These are phyloP conservation scores for Colletotrichum caudatum DNA, from an alignment of 2,329 filamentous ascomycete genomes.

Conservation along the genomic window DNA sequence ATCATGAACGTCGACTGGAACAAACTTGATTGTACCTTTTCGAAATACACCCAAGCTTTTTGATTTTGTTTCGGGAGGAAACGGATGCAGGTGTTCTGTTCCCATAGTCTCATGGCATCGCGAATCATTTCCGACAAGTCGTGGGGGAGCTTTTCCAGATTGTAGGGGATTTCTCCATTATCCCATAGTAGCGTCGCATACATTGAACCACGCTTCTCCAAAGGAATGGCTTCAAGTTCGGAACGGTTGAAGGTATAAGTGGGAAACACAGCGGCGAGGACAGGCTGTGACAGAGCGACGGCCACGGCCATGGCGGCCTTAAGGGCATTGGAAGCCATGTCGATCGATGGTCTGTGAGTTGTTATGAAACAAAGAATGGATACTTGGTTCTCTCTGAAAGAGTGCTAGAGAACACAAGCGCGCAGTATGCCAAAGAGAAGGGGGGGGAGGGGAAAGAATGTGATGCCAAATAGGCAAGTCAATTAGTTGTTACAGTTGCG, in stretches of 20 bases:
- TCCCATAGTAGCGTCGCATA: neutral
- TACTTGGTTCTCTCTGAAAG: neutral
- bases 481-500: neutral
- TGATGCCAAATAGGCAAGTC: neutral
- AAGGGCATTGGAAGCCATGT: neutral
- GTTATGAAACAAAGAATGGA: neutral
- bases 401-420: neutral
- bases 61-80: slow-evolving; percentile 16
- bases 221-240: slow-evolving; percentile 18
- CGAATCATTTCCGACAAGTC: slow-evolving; percentile 14
- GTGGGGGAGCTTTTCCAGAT: slow-evolving; percentile 12
- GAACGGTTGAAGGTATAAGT: neutral
- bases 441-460: too few species aligned
- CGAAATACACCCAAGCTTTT: slow-evolving; percentile 7
- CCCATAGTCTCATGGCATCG: slow-evolving; percentile 23
- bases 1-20: too few species aligned
- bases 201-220: slow-evolving; percentile 25
- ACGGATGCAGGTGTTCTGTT: slow-evolving; percentile 22
- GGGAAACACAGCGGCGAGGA: slow-evolving; percentile 9
- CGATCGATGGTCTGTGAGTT: neutral
- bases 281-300: slow-evolving; percentile 6
- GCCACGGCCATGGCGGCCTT: slow-evolving; percentile 11
- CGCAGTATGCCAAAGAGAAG: neutral
- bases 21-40: neutral
- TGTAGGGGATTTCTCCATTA: slow-evolving; percentile 5